Evolutionary conservation across 495 filamentous ascomycete species (phyloP).

Genomic region (Aspergillus kassunensis): DNA sequence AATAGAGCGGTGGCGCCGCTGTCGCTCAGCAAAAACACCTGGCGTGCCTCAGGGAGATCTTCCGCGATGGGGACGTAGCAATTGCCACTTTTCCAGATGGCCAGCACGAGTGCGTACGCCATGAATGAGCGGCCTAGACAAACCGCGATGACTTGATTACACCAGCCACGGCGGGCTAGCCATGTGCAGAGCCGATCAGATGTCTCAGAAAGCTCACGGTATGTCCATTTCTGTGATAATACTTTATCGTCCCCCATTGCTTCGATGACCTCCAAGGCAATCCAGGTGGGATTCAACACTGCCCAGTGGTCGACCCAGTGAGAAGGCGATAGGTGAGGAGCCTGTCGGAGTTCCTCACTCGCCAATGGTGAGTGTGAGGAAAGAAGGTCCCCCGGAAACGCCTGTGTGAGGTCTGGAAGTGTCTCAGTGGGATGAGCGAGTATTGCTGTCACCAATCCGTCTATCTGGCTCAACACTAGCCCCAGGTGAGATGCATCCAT

Average conservation of each 20-base stretch:
- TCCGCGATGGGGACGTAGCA: constrained; percentile 58
- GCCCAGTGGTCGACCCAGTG: background rate
- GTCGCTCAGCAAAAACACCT: constrained; percentile 8
- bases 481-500: background rate
- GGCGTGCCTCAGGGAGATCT: constrained; percentile 23
- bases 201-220: constrained; percentile 5
- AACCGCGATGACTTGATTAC: background rate
- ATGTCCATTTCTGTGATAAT: constrained; percentile 7
- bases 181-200: constrained; percentile 4
- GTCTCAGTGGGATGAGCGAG: background rate
- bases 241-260: background rate
- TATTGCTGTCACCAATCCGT: background rate
- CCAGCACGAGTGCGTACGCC: constrained; percentile 23
- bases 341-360: background rate
- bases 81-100: constrained; percentile 46
- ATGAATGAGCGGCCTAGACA: background rate
- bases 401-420: background rate
- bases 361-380: background rate
- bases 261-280: background rate
- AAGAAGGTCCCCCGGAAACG: background rate
- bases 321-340: background rate
- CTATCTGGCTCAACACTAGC: background rate
- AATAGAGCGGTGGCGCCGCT: background rate
- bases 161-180: background rate
- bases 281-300: background rate